phyloP scores from a whole-genome alignment of 108 stramenopile species.

The Cylindrotheca fusiformis region DNA sequence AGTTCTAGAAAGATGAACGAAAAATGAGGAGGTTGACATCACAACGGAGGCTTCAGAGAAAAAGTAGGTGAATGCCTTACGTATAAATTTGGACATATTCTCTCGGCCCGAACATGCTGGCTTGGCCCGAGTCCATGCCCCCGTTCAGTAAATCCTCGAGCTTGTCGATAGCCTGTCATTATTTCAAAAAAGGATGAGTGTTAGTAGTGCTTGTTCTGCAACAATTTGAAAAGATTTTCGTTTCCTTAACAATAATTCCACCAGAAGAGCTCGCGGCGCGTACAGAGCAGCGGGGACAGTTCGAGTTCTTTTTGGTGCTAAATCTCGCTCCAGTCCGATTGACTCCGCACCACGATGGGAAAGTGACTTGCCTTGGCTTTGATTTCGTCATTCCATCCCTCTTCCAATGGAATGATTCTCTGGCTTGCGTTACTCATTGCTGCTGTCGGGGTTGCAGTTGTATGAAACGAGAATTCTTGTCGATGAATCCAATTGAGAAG shows the following conservation, averaged over 20 bases:
- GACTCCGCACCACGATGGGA: too few species aligned
- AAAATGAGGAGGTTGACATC: not conserved
- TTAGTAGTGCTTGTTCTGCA: too few species aligned
- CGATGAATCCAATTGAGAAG: too few species aligned
- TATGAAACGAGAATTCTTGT: too few species aligned
- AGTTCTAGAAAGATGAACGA: conserved; percentile 49
- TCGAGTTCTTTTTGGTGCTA: too few species aligned
- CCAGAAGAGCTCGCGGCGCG: too few species aligned
- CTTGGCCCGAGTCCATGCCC: conserved; percentile 66
- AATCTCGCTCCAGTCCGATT: too few species aligned
- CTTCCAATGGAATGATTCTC: conserved; percentile 79
- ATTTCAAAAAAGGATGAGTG: too few species aligned
- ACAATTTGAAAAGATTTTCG: not conserved
- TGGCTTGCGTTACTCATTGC: conserved; percentile 16
- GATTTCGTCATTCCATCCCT: conserved; percentile 94
- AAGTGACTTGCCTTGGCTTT: conserved; percentile 90
- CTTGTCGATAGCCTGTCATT: conserved; percentile 76
- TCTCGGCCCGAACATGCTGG: conserved; percentile 84
- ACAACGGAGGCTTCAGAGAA: not conserved
- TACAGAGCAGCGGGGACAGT: too few species aligned
- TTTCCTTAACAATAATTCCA: not conserved
- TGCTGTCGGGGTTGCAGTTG: too few species aligned
- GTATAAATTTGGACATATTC: conserved; percentile 92
- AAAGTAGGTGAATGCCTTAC: conserved; percentile 38
- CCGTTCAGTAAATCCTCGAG: conserved; percentile 89